Evolutionary conservation across 1,284 basidiomycete species (phyloP).

Genomic region (Golubevia sp.): DNA sequence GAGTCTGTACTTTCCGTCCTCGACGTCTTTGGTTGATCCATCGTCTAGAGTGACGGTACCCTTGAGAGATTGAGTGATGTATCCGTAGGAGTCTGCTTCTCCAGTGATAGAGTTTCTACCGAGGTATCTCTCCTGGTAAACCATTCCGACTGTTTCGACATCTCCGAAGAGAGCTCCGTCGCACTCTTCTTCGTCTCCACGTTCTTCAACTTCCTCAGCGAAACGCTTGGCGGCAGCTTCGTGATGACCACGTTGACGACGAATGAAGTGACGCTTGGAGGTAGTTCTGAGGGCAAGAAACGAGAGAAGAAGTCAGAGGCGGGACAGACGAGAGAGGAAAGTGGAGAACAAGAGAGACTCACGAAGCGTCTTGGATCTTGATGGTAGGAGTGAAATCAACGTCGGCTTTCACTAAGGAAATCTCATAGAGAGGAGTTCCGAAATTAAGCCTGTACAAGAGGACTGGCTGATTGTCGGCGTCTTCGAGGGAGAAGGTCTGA

Average conservation of each 20-base stretch:
- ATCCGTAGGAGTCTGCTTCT: conserved; percentile 20
- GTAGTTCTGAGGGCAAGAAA: too few species aligned
- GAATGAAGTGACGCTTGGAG: conserved; percentile 21
- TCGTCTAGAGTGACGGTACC: conserved; percentile 17
- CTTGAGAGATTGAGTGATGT: conserved; percentile 16
- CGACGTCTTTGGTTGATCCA: conserved; percentile 19
- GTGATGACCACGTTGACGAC: conserved; percentile 13
- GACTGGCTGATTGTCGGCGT: conserved; percentile 17
- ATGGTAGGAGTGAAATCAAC: conserved; percentile 7
- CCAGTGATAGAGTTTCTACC: conserved; percentile 26
- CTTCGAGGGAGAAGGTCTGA: conserved; percentile 20
- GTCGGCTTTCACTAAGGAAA: conserved; percentile 6
- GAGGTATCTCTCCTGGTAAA: conserved; percentile 18
- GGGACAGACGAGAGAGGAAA: too few species aligned
- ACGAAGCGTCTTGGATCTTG: conserved; percentile 2
- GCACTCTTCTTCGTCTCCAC: background rate
- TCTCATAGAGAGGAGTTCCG: conserved; percentile 1
- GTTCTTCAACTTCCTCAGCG: background rate
- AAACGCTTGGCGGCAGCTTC: background rate
- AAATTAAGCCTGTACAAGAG: conserved; percentile 20
- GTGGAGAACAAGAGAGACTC: too few species aligned
- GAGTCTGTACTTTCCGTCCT: conserved; percentile 33
- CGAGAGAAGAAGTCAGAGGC: too few species aligned
- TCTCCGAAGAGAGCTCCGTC: conserved; percentile 14
- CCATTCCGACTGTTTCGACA: conserved; percentile 22